Evolutionary conservation across 2,329 filamentous ascomycete genomes (phyloP).

Genomic region (Fusarium succisae): DNA sequence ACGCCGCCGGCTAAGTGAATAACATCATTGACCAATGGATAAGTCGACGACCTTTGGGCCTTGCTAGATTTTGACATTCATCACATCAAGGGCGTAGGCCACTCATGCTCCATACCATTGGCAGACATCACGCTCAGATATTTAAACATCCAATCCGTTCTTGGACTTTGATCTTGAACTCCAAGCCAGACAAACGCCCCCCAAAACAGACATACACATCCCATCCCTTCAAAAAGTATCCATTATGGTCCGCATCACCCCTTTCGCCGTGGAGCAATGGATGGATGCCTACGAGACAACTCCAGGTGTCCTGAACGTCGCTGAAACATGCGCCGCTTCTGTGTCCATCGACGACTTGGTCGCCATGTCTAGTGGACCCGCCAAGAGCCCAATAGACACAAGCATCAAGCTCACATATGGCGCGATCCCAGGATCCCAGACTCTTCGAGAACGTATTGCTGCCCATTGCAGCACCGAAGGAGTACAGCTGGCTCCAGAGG

Average conservation of each 20-base stretch:
- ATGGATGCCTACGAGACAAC: conserved; percentile 69
- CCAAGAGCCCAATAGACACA: conserved; percentile 56
- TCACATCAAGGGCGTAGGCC: neutral
- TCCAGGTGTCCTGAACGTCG: conserved; percentile 72
- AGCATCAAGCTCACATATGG: conserved; percentile 76
- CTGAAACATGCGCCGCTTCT: conserved; percentile 81
- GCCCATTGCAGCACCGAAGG: conserved; percentile 69
- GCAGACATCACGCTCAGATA: neutral
- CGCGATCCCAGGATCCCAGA: conserved; percentile 72
- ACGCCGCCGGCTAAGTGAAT: neutral
- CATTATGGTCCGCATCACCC: conserved; percentile 65
- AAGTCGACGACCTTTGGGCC: neutral
- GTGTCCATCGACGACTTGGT: conserved; percentile 77
- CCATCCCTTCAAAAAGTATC: neutral
- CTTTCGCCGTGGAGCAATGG: conserved; percentile 79
- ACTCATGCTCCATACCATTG: accelerated
- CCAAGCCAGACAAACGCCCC: accelerated
- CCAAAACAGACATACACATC: neutral
- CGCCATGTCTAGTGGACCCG: conserved; percentile 53
- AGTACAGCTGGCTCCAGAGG: conserved; percentile 59
- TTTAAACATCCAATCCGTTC: neutral
- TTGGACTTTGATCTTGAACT: neutral
- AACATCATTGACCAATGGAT: neutral
- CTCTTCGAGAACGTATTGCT: conserved; percentile 71
- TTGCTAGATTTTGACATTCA: neutral